Base-by-base conservation (phyloP, 257 asterid species). In the Schizonepeta tenuifolia region DNA sequence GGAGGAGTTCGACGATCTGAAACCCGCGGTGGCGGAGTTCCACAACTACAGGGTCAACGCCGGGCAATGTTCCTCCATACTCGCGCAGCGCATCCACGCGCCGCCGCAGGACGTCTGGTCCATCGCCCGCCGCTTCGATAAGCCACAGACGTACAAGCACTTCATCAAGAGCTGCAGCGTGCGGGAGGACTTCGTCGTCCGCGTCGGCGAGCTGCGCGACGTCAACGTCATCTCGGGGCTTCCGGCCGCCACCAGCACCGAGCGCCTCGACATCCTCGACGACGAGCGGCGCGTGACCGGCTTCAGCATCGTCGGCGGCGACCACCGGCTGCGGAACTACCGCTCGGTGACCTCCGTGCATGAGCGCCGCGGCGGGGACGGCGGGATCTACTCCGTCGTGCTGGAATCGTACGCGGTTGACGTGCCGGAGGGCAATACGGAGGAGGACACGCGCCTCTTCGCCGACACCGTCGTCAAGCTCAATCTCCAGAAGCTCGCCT, bases 191-290 rank as follows among this genome's bases (percentile, higher is more conserved):
- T 89, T 85, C 74, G 68, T 41, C 46, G 62, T 77, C 73, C 50
- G 67, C 15, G 86, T 80, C 46, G 96, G 97, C 1, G 97, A 79
- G 77, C 86, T 92, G 2, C 69, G 98, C 64, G 83, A 90, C 74
- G 93, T 90, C 60, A 84, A 36, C 85, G 90, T 93, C 74, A 86
- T 93, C 40, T 93, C 98, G 2, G 98, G 98, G 0, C 73, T 93
- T 64, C 98, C 97, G 70, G 98, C 98, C 1, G 93, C 89, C 2
- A 93, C 96, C 58, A 93, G 97, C 81, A 83, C 89, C 7, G 98
- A 93, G 81, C 65, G 98, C 67, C 88, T 93, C 22, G 97, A 93
- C 36, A n/a, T 87, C 12, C 67, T 93, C 35, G 97, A 93, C 78
- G 97, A 93, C 12, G 86, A 74, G 33, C 83, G 88, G 43, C 93